Percentiles rank a stretch among this genome's conserved stretches.
Conservation (phyloP, 352 stramenopile species). For the Achlya hypogyna region DNA sequence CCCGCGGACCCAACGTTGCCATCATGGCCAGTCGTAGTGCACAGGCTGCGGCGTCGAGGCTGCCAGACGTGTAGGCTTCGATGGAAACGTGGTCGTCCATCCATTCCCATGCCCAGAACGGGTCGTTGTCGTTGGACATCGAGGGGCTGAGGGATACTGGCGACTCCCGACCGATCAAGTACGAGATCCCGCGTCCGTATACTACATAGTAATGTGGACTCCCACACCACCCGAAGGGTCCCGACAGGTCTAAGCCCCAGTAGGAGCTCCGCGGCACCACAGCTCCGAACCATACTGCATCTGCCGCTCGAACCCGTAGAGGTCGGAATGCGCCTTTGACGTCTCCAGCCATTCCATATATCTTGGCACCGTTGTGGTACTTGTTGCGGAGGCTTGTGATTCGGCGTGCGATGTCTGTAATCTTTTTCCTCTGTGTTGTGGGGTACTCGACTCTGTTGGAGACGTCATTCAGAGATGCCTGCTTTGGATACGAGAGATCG, state of each 20-base stretch:
- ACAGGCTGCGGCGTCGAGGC: background rate
- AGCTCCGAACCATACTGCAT: background rate
- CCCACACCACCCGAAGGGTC: slow-evolving; percentile 7
- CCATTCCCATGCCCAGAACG: slow-evolving; percentile 15
- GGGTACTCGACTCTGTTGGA: too few relatives aligned
- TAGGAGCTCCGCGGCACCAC: background rate
- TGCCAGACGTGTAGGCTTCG: background rate
- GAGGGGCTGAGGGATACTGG: background rate
- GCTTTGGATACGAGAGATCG: too few relatives aligned
- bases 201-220: background rate
- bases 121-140: background rate
- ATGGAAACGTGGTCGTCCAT: slow-evolving; percentile 18
- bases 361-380: too few relatives aligned
- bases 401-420: too few relatives aligned
- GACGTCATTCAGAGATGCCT: too few relatives aligned
- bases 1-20: slow-evolving; percentile 10
- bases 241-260: slow-evolving; percentile 2
- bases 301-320: background rate
- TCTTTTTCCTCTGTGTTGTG: too few relatives aligned
- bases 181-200: slow-evolving; percentile 9
- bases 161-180: background rate
- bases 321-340: background rate
- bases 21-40: slow-evolving; percentile 17
- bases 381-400: too few relatives aligned
- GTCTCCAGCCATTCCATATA: background rate